phyloP scores from a whole-genome alignment of 306 rosid species.

The Crotalaria pallida region DNA sequence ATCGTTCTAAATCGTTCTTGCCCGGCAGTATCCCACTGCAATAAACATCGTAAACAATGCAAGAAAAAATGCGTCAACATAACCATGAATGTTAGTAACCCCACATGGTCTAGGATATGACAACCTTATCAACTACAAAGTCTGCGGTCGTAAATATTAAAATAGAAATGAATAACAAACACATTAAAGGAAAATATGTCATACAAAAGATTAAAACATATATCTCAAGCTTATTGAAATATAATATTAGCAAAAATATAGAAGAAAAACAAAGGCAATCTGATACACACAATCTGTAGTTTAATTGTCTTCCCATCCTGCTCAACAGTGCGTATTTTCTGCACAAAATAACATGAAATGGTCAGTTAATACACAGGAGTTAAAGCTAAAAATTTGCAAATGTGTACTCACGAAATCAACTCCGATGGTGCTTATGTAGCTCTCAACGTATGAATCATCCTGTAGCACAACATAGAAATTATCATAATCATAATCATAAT shows the following conservation, averaged over 20 bases:
- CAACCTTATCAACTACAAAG: neutral
- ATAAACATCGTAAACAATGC: slow-evolving; percentile 20
- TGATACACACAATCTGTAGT: slow-evolving; percentile 51
- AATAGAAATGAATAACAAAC: neutral
- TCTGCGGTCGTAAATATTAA: neutral
- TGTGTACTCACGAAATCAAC: slow-evolving; percentile 91
- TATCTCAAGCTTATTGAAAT: neutral
- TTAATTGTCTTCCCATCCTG: slow-evolving; percentile 58
- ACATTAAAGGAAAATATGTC: neutral
- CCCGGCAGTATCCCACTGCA: slow-evolving; percentile 59
- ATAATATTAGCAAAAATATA: slow-evolving; percentile 3
- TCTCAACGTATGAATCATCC: slow-evolving; percentile 97
- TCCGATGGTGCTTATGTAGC: slow-evolving; percentile 99
- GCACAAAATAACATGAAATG: slow-evolving; percentile 17
- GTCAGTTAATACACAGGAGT: slow-evolving; percentile 12
- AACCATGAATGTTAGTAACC: neutral
- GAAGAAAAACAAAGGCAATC: slow-evolving; percentile 7
- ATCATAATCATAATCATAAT: neutral
- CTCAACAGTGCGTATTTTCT: slow-evolving; percentile 57
- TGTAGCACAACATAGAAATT: slow-evolving; percentile 22
- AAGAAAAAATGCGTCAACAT: slow-evolving; percentile 1
- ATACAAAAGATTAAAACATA: neutral
- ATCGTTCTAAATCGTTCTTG: slow-evolving; percentile 57
- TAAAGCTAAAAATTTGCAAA: slow-evolving; percentile 14
- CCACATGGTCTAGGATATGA: neutral